Evolutionary conservation across 2,329 filamentous ascomycete genomes (phyloP).

Genomic region (Arthrobotrys megalospora): DNA sequence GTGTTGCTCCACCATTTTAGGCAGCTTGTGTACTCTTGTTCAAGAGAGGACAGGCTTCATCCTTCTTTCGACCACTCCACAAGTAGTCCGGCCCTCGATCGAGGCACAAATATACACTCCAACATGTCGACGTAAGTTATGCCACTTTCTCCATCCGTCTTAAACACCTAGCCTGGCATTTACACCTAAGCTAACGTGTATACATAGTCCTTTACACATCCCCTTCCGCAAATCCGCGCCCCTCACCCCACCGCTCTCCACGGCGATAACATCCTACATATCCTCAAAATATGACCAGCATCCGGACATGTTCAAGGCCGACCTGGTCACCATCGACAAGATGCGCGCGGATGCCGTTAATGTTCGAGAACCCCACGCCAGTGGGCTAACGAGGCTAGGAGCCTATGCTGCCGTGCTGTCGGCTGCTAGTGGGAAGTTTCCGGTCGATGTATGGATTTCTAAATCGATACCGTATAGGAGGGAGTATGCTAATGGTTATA

Average conservation of each 20-base stretch:
- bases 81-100: not conserved
- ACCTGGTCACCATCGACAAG: constrained; percentile 87
- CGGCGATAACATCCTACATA: constrained; percentile 93
- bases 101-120: not conserved
- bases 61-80: not conserved
- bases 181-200: constrained; percentile 5
- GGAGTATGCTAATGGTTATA: constrained; percentile 56
- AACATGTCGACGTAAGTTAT: constrained; percentile 54
- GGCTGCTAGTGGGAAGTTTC: constrained; percentile 95
- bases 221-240: constrained; percentile 89
- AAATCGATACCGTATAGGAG: constrained; percentile 39
- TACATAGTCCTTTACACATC: constrained; percentile 74
- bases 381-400: constrained; percentile 88
- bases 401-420: constrained; percentile 92
- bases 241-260: constrained; percentile 77
- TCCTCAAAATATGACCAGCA: constrained; percentile 99
- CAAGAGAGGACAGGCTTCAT: constrained; percentile 3
- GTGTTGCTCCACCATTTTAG: constrained; percentile 20
- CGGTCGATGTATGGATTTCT: constrained; percentile 80
- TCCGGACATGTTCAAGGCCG: constrained; percentile 93
- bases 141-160: not conserved
- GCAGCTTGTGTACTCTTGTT: constrained; percentile 33
- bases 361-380: constrained; percentile 87
- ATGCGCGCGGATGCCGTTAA: constrained; percentile 89
- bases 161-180: not conserved